These are phyloP conservation scores for Aegilops sharonensis DNA, from an alignment of 176 grass and related monocot genomes.

Conservation along the genomic window DNA sequence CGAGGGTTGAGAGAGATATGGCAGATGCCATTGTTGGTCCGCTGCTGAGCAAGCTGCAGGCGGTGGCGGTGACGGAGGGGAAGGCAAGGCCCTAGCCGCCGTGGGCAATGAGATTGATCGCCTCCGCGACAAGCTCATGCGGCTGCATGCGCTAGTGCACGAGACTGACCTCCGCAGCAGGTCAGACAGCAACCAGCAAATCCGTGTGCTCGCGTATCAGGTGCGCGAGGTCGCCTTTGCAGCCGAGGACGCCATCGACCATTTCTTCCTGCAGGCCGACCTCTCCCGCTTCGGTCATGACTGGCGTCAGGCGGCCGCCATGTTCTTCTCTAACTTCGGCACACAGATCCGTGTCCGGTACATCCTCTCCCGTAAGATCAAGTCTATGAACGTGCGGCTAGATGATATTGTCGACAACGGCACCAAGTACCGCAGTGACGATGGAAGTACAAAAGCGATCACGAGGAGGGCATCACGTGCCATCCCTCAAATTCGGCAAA, in stretches of 20 bases:
- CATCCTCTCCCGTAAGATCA: background rate
- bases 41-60: too few species aligned
- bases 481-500: background rate
- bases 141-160: too few species aligned
- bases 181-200: too few species aligned
- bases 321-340: background rate
- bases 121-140: too few species aligned
- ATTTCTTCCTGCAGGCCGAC: background rate
- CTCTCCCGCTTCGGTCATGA: background rate
- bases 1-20: too few species aligned
- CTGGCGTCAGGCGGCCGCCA: background rate
- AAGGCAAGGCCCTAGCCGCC: too few species aligned
- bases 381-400: background rate
- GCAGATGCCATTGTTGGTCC: too few species aligned
- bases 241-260: constrained; percentile 17
- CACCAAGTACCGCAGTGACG: background rate
- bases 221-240: constrained; percentile 5
- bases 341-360: background rate
- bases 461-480: background rate
- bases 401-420: constrained; percentile 10
- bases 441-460: background rate
- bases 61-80: too few species aligned
- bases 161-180: too few species aligned
- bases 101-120: too few species aligned
- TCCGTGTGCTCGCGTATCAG: background rate